Base-by-base conservation (phyloP, 805 yeast genomes). In the Metschnikowia baotianmanensis region DNA sequence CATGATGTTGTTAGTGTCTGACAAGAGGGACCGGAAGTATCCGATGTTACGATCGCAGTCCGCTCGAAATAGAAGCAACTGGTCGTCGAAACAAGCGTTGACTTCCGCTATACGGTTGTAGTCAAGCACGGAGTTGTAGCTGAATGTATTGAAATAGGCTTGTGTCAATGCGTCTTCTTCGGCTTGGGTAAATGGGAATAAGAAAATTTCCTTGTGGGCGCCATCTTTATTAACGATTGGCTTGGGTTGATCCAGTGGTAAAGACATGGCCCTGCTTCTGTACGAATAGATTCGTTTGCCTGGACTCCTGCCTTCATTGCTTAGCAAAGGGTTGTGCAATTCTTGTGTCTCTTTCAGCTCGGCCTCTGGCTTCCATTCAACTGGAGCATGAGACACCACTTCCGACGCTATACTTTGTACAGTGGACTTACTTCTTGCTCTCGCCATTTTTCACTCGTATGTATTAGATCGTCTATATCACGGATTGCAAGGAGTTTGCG, bases 331-430 rank as follows among this genome's bases (percentile, higher is more conserved):
- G 27, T 51, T 51, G 29, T 39, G 51, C 30, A 47, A 27, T 30
- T 29, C 40, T 17, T 43, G 51, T 15, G 53, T 45, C n/a, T 49
- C 55, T 5, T 13, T 39, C 31, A 46, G 39, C 29, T 51, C 53
- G 19, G 37, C 29, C 23, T 46, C 61, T 8, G 56, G 51, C 27
- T 43, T 41, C 24, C 53, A 40, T 27, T 56, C 45, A 23, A 58
- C 62, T 19, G 69, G 67, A 2, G 58, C 47, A 16, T 62, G 61
- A 2, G 55, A 27, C 16, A 82, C 80, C 8, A 72, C 68, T 24
- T 73, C 76, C 31, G 71, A 59, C 0, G 88, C 88, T 34, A 82
- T 80, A 22, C 67, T 61, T 36, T 78, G 78, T 1, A 82, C 87
- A 45, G 81, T 74, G 2, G 89, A 82, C 44, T 76, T 73, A 40